These are phyloP conservation scores for Naganishia vaughanmartiniae DNA, from an alignment of 768 basidiomycete genomes.

Conservation along the genomic window DNA sequence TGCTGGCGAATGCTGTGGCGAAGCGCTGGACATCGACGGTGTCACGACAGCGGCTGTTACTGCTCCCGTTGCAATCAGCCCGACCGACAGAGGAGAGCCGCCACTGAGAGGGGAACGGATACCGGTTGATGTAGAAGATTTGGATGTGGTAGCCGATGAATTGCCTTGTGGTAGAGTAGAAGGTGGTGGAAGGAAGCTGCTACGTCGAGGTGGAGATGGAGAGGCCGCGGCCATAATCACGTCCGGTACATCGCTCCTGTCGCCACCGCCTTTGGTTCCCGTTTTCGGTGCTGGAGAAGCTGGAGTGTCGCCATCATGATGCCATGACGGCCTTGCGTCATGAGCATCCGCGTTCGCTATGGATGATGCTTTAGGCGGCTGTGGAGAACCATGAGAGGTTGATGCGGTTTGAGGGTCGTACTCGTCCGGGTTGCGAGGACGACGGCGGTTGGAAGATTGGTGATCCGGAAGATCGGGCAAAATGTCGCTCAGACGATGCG, in stretches of 20 bases:
- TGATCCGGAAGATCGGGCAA: conserved; percentile 1
- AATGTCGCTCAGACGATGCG: neutral
- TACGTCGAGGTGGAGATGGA: neutral
- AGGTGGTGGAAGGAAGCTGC: neutral
- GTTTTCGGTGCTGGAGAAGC: neutral
- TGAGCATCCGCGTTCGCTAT: neutral
- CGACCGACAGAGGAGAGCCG: neutral
- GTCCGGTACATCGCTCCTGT: neutral
- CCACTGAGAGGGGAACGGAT: neutral
- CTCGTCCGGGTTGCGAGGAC: too few species aligned
- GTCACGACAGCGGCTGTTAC: neutral
- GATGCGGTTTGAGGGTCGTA: too few species aligned
- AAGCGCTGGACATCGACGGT: neutral
- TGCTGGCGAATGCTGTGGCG: neutral
- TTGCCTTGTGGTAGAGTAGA: neutral
- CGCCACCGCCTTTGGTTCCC: neutral
- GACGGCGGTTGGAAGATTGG: neutral
- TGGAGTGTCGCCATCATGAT: neutral
- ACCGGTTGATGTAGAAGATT: neutral
- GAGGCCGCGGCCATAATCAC: neutral
- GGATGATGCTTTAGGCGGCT: neutral
- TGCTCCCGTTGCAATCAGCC: neutral
- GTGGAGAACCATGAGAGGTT: neutral
- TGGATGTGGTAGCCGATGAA: neutral
- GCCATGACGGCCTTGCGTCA: neutral